Evolutionary conservation across 2,329 filamentous ascomycete genomes (phyloP).

Genomic region (Nigrospora sphaerica): DNA sequence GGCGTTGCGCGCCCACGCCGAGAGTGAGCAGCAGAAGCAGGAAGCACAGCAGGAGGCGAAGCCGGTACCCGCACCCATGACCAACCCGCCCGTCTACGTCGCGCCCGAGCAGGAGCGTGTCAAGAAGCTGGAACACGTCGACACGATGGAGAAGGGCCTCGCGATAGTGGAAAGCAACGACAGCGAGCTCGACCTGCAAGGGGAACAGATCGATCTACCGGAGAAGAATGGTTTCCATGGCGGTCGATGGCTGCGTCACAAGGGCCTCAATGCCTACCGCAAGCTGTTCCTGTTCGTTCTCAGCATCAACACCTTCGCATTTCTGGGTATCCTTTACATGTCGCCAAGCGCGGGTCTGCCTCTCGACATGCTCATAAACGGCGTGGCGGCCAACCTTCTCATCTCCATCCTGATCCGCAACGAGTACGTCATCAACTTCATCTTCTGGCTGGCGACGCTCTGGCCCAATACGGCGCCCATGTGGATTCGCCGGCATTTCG

Average conservation of each 20-base stretch:
- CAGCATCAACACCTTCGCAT: constrained; percentile 1
- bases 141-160: background rate
- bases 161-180: background rate
- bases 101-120: background rate
- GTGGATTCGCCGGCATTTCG: constrained; percentile 37
- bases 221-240: constrained; percentile 2
- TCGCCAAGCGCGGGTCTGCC: constrained; percentile 26
- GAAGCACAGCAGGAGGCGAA: background rate
- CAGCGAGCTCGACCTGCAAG: background rate
- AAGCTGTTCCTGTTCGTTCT: constrained; percentile 3
- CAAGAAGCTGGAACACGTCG: background rate
- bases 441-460: constrained; percentile 37
- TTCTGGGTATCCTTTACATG: constrained; percentile 31
- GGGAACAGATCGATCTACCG: background rate
- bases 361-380: constrained; percentile 12
- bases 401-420: constrained; percentile 45
- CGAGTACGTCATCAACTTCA: constrained; percentile 38
- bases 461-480: constrained; percentile 39
- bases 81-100: background rate
- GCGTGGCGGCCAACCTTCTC: constrained; percentile 42
- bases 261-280: constrained; percentile 2
- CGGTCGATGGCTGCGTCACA: background rate
- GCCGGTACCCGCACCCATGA: background rate
- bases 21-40: background rate
- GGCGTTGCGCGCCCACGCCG: background rate